These are phyloP conservation scores for Zea mays DNA, from an alignment of 176 grass and related monocot genomes.

Conservation along the genomic window DNA sequence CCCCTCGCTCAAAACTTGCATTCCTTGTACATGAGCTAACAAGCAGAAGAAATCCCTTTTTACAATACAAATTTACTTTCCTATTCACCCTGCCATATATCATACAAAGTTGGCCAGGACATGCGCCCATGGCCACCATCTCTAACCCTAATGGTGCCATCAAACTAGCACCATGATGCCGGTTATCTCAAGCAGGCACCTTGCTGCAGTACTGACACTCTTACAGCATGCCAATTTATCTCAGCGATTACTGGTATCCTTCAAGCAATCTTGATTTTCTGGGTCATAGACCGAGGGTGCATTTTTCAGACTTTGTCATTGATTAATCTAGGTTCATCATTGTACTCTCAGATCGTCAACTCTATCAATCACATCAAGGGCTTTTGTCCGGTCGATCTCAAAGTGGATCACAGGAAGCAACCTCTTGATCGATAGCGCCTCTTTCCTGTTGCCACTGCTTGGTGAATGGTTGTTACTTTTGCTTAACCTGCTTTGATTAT, in stretches of 20 bases:
- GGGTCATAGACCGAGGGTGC: slow-evolving; percentile 16
- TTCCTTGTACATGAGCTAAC: slow-evolving; percentile 53
- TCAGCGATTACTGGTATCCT: slow-evolving; percentile 12
- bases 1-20: slow-evolving; percentile 46
- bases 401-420: slow-evolving; percentile 82
- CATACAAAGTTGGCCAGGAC: slow-evolving; percentile 47
- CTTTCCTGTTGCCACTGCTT: slow-evolving; percentile 68
- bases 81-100: slow-evolving; percentile 39
- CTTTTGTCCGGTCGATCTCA: slow-evolving; percentile 69
- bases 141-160: slow-evolving; percentile 6
- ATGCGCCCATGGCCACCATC: slow-evolving; percentile 20
- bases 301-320: slow-evolving; percentile 14
- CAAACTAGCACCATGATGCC: not conserved
- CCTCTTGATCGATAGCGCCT: slow-evolving; percentile 63
- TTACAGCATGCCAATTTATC: slow-evolving; percentile 12
- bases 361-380: slow-evolving; percentile 88
- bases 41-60: slow-evolving; percentile 55
- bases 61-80: slow-evolving; percentile 32
- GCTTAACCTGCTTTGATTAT: slow-evolving; percentile 70
- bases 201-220: not conserved
- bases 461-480: slow-evolving; percentile 96
- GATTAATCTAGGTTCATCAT: slow-evolving; percentile 24
- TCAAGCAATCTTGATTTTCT: slow-evolving; percentile 27
- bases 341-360: slow-evolving; percentile 71
- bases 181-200: slow-evolving; percentile 7